Conservation (phyloP, 1,139 yeast genomes). For the Taphrina flavorubra region DNA sequence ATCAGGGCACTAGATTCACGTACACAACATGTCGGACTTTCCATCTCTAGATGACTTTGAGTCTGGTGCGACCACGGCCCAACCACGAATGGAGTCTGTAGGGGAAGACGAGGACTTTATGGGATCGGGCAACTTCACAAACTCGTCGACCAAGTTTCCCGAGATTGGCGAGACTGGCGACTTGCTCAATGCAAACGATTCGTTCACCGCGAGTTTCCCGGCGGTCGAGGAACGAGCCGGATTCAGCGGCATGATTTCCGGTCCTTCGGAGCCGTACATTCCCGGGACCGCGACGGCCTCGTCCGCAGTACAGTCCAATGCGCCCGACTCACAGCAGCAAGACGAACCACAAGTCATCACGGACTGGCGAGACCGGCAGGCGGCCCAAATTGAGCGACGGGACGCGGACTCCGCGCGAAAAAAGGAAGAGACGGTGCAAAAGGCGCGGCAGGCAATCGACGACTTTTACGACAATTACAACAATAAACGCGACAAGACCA, state of each 20-base stretch:
- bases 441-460: slow-evolving; percentile 87
- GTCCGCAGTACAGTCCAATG: slow-evolving; percentile 43
- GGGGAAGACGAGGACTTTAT: slow-evolving; percentile 62
- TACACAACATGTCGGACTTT: slow-evolving; percentile 58
- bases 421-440: slow-evolving; percentile 69
- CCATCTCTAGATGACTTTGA: slow-evolving; percentile 72
- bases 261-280: slow-evolving; percentile 49
- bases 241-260: slow-evolving; percentile 48
- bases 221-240: slow-evolving; percentile 17
- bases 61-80: slow-evolving; percentile 48
- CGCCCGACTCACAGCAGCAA: slow-evolving; percentile 4
- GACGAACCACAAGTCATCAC: slow-evolving; percentile 30
- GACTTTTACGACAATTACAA: slow-evolving; percentile 94
- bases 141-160: slow-evolving; percentile 25
- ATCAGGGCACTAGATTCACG: not conserved
- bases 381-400: slow-evolving; percentile 77
- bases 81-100: slow-evolving; percentile 60
- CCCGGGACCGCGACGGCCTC: slow-evolving; percentile 45
- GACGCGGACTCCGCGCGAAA: slow-evolving; percentile 74
- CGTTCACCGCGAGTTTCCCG: slow-evolving; percentile 20
- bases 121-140: slow-evolving; percentile 55
- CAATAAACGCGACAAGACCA: slow-evolving; percentile 75
- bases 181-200: slow-evolving; percentile 36
- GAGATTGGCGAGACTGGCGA: slow-evolving; percentile 51
- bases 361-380: slow-evolving; percentile 80